Percentiles rank a stretch among this genome's conserved stretches.
These are phyloP conservation scores for Salmacisia buchloeana DNA, from an alignment of 1,284 basidiomycete species.

Conservation along the genomic window DNA sequence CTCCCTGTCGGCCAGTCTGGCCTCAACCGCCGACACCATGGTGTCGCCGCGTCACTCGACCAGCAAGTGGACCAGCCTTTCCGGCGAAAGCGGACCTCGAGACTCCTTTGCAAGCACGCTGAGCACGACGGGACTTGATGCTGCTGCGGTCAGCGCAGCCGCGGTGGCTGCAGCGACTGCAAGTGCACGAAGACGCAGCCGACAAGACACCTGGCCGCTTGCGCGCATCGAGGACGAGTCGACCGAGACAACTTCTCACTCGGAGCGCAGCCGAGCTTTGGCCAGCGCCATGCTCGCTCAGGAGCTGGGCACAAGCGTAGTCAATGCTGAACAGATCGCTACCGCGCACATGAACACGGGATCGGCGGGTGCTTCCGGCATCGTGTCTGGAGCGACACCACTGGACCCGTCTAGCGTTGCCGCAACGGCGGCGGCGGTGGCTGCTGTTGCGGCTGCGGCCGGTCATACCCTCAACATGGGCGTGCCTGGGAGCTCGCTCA, in stretches of 20 bases:
- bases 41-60: background rate
- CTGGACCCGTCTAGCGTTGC: background rate
- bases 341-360: background rate
- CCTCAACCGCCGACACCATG: constrained; percentile 1
- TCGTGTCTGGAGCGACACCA: background rate
- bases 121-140: background rate
- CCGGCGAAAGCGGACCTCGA: background rate
- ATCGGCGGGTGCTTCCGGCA: background rate
- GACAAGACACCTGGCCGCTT: constrained; percentile 4
- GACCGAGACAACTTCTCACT: background rate
- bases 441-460: background rate
- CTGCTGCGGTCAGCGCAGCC: background rate
- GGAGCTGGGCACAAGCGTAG: no score
- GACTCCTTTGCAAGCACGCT: background rate
- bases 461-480: background rate
- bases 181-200: background rate
- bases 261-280: background rate
- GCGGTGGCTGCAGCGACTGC: background rate
- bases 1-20: background rate
- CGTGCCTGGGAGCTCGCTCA: background rate
- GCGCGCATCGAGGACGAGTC: background rate
- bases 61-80: constrained; percentile 1
- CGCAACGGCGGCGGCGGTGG: background rate
- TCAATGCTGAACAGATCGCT: background rate
- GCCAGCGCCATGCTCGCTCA: no score